Conservation (phyloP, 2,329 filamentous ascomycete genomes). For the Fusarium coicis region DNA sequence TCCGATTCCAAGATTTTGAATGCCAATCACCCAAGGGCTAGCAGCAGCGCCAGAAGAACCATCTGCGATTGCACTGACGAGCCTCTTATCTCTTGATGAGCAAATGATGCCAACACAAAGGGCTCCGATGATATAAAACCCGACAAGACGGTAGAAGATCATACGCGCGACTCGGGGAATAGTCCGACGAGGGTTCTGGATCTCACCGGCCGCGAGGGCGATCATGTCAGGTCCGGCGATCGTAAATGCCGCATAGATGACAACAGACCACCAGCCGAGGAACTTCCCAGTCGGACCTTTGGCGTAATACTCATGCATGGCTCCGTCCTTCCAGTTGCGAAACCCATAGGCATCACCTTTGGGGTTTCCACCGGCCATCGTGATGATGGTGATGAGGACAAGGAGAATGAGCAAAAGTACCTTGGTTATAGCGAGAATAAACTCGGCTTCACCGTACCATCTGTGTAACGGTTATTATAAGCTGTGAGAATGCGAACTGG, state of each 20-base stretch:
- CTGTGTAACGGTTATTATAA: rapidly evolving
- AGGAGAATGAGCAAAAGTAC: neutral
- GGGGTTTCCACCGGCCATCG: neutral
- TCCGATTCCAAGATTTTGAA: constrained; percentile 61
- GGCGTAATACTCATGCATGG: neutral
- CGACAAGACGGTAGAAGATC: constrained; percentile 76
- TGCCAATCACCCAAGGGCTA: constrained; percentile 68
- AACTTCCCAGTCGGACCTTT: constrained; percentile 64
- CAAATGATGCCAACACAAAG: constrained; percentile 65
- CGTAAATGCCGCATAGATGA: constrained; percentile 76
- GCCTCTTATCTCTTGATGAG: constrained; percentile 57
- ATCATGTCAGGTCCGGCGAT: constrained; percentile 76
- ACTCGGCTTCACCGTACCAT: neutral
- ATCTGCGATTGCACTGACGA: constrained; percentile 57
- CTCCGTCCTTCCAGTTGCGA: neutral
- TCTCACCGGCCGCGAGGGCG: constrained; percentile 64
- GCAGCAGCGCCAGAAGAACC: constrained; percentile 63
- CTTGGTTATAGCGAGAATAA: neutral
- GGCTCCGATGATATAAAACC: constrained; percentile 75
- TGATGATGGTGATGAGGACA: neutral
- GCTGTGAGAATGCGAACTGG: rapidly evolving
- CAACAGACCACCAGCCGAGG: constrained; percentile 62
- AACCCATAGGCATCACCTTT: neutral
- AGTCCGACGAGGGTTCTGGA: constrained; percentile 71
- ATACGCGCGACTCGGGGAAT: constrained; percentile 77